These are phyloP conservation scores for Prototheca stagnorum DNA, from an alignment of 163 green algal genomes.

Conservation along the genomic window DNA sequence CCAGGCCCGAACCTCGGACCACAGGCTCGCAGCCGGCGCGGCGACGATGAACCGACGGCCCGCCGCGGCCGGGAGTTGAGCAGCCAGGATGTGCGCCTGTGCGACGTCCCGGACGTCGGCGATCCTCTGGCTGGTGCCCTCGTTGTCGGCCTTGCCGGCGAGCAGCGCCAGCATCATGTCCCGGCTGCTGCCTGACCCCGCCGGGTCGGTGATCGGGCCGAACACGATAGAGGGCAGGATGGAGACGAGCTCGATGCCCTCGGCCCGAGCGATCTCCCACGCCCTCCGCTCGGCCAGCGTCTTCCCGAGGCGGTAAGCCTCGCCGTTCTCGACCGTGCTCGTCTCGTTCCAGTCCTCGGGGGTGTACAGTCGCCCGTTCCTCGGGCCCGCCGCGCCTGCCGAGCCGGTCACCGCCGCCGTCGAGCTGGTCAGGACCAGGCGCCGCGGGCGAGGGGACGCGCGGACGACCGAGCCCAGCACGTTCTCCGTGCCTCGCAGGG, in stretches of 20 bases:
- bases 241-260: constrained; percentile 48
- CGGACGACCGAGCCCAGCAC: constrained; percentile 28
- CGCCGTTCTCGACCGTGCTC: constrained; percentile 23
- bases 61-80: constrained; percentile 24
- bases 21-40: no score
- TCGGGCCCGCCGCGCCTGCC: no score
- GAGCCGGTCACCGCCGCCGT: constrained; percentile 39
- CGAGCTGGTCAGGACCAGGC: constrained; percentile 59
- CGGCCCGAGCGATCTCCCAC: no score
- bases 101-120: constrained; percentile 56
- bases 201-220: constrained; percentile 29
- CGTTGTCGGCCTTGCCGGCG: constrained; percentile 12
- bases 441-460: constrained; percentile 4
- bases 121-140: constrained; percentile 7
- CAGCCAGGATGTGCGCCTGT: constrained; percentile 46
- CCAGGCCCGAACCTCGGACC: no score
- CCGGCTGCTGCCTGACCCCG: constrained; percentile 15
- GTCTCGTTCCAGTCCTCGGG: constrained; percentile 61
- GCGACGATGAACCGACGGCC: constrained; percentile 58
- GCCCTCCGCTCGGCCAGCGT: constrained; percentile 37
- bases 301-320: constrained; percentile 59
- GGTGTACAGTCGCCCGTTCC: constrained; percentile 23
- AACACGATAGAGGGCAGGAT: no score
- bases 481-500: constrained; percentile 48
- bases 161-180: constrained; percentile 47